A percentile compares a stretch with the other conserved stretches of the same genome.
These are phyloP conservation scores for Ceratobasidium sp. DNA, from an alignment of 1,284 basidiomycete species.

Conservation along the genomic window DNA sequence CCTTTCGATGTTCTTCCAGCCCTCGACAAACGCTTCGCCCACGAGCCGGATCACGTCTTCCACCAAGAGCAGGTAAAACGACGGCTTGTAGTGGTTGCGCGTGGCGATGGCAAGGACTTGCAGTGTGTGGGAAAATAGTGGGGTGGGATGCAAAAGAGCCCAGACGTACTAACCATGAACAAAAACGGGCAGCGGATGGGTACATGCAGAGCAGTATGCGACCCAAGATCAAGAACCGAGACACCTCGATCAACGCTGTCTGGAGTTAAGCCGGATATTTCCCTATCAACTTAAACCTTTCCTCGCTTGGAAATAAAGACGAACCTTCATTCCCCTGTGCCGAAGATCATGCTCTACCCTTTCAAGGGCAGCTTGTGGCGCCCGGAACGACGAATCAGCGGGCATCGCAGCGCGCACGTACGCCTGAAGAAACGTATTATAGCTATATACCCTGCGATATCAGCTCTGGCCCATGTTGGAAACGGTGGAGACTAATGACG, in stretches of 20 bases:
- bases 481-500: not conserved
- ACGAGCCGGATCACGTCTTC: conserved; percentile 22
- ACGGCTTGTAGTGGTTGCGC: conserved; percentile 22
- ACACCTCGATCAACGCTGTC: conserved; percentile 51
- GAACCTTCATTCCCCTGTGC: conserved; percentile 52
- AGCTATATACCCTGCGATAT: conserved; percentile 49
- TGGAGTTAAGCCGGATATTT: conserved; percentile 50
- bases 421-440: conserved; percentile 53
- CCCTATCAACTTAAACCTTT: not conserved
- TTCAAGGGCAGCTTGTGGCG: conserved; percentile 51
- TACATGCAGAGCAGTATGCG: conserved; percentile 29
- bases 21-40: conserved; percentile 19
- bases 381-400: conserved; percentile 48
- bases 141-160: not conserved
- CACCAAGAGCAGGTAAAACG: conserved; percentile 21
- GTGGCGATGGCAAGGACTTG: conserved; percentile 34
- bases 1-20: conserved; percentile 37
- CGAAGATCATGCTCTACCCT: conserved; percentile 53
- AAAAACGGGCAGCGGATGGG: conserved; percentile 34
- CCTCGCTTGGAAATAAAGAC: not conserved
- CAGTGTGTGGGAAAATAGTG: not conserved
- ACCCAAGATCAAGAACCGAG: conserved; percentile 31
- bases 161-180: conserved; percentile 26
- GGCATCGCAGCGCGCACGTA: conserved; percentile 51
- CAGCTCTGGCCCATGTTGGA: not conserved